phyloP scores from a whole-genome alignment of 306 rosid genomes.

The Ochetophila trinervis region DNA sequence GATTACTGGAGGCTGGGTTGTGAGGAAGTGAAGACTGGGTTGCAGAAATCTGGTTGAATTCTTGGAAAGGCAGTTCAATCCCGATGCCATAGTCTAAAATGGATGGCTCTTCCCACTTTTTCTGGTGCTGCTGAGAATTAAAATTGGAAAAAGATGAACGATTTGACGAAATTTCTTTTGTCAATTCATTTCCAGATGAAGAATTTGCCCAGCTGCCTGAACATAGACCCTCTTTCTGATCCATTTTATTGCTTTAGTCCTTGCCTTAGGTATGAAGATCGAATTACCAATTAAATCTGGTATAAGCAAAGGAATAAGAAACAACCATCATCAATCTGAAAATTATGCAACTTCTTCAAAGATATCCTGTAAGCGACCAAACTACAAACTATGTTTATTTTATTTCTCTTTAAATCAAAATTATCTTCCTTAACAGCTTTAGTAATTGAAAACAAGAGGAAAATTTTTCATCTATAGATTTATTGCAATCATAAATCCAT shows the following conservation, averaged over 20 bases:
- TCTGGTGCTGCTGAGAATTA: conserved; percentile 32
- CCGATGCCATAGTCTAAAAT: conserved; percentile 44
- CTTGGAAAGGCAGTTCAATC: conserved; percentile 53
- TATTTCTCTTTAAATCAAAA: too few relatives aligned
- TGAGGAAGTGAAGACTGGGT: conserved; percentile 31
- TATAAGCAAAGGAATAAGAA: conserved; percentile 8
- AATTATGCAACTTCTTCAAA: not conserved
- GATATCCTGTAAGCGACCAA: too few relatives aligned
- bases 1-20: conserved; percentile 40
- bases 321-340: conserved; percentile 10
- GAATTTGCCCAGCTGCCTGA: conserved; percentile 55
- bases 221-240: conserved; percentile 52
- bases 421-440: too few relatives aligned
- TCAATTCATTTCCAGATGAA: conserved; percentile 40
- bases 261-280: conserved; percentile 24
- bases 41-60: conserved; percentile 42
- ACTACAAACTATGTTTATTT: too few relatives aligned
- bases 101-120: conserved; percentile 56
- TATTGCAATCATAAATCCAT: not conserved
- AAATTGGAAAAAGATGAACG: conserved; percentile 39
- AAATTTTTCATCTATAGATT: not conserved
- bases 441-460: too few relatives aligned
- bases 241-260: conserved; percentile 39
- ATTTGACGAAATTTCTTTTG: conserved; percentile 34
- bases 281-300: conserved; percentile 31